phyloP scores from a whole-genome alignment of 768 basidiomycete genomes.

The Hericium rajendrae region DNA sequence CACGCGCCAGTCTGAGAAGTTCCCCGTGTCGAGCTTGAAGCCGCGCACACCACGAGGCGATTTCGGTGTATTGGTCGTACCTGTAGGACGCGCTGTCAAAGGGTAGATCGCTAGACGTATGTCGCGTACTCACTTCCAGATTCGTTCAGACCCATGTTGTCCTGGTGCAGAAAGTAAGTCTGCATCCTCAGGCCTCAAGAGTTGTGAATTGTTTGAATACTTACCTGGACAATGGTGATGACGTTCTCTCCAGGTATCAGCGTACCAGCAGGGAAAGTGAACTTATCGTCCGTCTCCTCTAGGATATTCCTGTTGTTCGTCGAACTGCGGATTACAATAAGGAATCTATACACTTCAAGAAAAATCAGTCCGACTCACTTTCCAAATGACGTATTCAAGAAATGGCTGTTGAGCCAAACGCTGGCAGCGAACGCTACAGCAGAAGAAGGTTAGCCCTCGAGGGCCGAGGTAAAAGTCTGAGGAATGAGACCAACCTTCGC shows the following conservation, averaged over 20 bases:
- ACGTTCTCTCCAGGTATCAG: constrained; percentile 49
- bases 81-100: constrained; percentile 15
- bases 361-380: constrained; percentile 36
- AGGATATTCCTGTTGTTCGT: constrained; percentile 52
- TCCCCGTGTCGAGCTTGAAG: constrained; percentile 55
- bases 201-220: constrained; percentile 1
- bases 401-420: constrained; percentile 68
- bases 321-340: constrained; percentile 32
- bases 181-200: neutral
- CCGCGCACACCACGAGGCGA: constrained; percentile 74
- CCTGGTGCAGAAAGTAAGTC: constrained; percentile 28
- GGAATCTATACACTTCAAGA: neutral
- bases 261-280: constrained; percentile 49
- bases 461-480: neutral
- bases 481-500: constrained; percentile 40
- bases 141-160: constrained; percentile 75
- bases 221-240: constrained; percentile 66
- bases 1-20: constrained; percentile 32
- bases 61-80: constrained; percentile 37
- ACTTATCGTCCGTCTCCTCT: constrained; percentile 61
- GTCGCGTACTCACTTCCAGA: constrained; percentile 31
- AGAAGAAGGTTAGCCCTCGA: neutral
- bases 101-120: constrained; percentile 7
- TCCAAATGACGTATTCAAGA: constrained; percentile 65
- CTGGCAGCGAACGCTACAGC: constrained; percentile 67